These are phyloP conservation scores for Escallonia herrerae DNA, from an alignment of 129 eudicot genomes.

Conservation along the genomic window DNA sequence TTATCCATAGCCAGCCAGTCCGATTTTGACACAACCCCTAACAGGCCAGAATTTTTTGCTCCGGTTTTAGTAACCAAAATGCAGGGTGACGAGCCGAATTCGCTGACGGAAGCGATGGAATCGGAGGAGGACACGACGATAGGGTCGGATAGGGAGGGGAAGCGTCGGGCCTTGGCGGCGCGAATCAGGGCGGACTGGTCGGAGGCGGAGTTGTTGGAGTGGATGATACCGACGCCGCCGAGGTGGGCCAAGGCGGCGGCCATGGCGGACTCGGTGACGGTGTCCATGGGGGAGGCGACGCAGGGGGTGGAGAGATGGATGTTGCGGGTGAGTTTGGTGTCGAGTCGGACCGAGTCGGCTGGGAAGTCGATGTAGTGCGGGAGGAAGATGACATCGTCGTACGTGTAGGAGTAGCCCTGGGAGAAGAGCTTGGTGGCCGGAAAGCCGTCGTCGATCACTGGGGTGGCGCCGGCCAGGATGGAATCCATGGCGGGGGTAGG, in stretches of 20 bases:
- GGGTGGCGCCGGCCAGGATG: slow-evolving; percentile 23
- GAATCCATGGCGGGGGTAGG: neutral
- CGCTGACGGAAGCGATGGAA: slow-evolving; percentile 24
- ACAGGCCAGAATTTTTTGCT: slow-evolving; percentile 21
- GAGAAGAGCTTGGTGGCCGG: slow-evolving; percentile 60
- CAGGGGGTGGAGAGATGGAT: slow-evolving; percentile 67
- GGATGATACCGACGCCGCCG: slow-evolving; percentile 70
- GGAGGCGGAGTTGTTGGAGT: slow-evolving; percentile 56
- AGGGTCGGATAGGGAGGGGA: slow-evolving; percentile 46
- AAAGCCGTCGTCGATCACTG: slow-evolving; percentile 49
- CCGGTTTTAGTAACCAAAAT: slow-evolving; percentile 53
- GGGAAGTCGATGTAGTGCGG: slow-evolving; percentile 95
- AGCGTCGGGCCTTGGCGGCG: slow-evolving; percentile 55
- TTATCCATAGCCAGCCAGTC: slow-evolving; percentile 31
- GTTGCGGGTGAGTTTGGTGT: slow-evolving; percentile 63
- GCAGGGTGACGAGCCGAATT: slow-evolving; percentile 33
- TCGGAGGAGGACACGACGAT: slow-evolving; percentile 42
- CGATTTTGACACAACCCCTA: slow-evolving; percentile 46
- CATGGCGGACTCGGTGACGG: slow-evolving; percentile 88
- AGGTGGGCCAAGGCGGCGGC: slow-evolving; percentile 79
- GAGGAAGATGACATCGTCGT: slow-evolving; percentile 91
- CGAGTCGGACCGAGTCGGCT: slow-evolving; percentile 55
- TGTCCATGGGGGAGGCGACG: slow-evolving; percentile 94
- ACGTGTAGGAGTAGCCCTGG: slow-evolving; percentile 82
- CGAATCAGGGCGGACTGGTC: slow-evolving; percentile 46